Percentiles rank a stretch among this genome's conserved stretches.
Evolutionary conservation across 176 grass and related monocot species (phyloP).

Genomic region (Phragmites australis): DNA sequence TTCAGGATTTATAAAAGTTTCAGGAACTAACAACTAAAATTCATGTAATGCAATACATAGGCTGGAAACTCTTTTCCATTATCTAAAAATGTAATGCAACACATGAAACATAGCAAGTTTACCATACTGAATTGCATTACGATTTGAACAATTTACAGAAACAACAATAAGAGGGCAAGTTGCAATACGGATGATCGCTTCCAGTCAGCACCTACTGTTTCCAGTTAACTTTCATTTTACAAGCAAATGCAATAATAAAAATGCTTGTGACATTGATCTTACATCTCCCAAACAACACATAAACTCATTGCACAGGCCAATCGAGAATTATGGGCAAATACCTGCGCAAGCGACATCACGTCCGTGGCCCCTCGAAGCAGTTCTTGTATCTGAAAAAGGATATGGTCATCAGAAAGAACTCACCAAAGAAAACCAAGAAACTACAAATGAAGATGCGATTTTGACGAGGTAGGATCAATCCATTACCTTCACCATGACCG

Average conservation of each 20-base stretch:
- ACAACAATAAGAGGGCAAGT: neutral
- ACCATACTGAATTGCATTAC: neutral
- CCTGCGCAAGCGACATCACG: conserved; percentile 89
- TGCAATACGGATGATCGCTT: neutral
- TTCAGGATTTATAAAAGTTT: conserved; percentile 1
- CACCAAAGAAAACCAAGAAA: conserved; percentile 29
- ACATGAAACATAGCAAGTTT: neutral
- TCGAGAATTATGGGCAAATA: conserved; percentile 28
- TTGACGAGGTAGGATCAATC: neutral
- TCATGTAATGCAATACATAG: neutral
- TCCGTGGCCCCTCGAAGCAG: conserved; percentile 60
- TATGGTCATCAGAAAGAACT: neutral
- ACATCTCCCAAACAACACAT: neutral
- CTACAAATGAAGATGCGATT: neutral
- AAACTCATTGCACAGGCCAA: neutral
- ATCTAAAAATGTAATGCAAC: too few relatives aligned
- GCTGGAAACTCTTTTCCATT: too few relatives aligned
- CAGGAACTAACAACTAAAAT: neutral
- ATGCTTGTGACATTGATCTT: neutral
- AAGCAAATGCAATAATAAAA: neutral
- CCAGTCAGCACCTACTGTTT: neutral
- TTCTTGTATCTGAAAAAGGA: conserved; percentile 74
- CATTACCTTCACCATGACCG: conserved; percentile 93
- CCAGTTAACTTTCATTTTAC: neutral
- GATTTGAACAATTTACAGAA: neutral